Conservation (phyloP, 2,329 filamentous ascomycete species). For the Metarhizium brunneum region DNA sequence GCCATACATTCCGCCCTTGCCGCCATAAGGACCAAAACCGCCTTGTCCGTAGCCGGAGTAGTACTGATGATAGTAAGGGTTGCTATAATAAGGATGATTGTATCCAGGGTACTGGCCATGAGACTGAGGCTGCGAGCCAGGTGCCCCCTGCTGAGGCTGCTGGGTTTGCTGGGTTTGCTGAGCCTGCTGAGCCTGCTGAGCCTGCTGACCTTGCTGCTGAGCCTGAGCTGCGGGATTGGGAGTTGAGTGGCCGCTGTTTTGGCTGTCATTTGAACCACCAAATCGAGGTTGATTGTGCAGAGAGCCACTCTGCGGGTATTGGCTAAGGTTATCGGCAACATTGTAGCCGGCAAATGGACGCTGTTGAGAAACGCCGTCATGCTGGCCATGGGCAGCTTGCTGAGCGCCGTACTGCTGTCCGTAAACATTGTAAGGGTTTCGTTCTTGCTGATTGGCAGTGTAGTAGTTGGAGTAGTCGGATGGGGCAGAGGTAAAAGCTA, state of each 20-base stretch:
- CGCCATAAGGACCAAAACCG: constrained; percentile 42
- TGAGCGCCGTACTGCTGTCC: constrained; percentile 49
- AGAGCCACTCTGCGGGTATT: constrained; percentile 63
- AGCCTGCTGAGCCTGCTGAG: constrained; percentile 25
- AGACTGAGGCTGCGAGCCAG: constrained; percentile 34
- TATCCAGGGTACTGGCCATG: constrained; percentile 43
- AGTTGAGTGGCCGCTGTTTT: constrained; percentile 83
- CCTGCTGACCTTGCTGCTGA: constrained; percentile 34
- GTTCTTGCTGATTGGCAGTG: constrained; percentile 61
- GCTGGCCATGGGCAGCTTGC: constrained; percentile 53
- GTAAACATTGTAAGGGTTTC: constrained; percentile 76
- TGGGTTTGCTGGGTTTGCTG: constrained; percentile 34
- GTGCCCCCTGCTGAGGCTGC: constrained; percentile 25
- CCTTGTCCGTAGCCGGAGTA: constrained; percentile 46
- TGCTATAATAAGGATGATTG: constrained; percentile 51
- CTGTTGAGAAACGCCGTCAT: constrained; percentile 65
- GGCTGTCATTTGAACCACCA: constrained; percentile 53
- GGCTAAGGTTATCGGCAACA: constrained; percentile 52
- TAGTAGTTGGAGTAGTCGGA: constrained; percentile 82
- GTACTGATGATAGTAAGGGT: constrained; percentile 55
- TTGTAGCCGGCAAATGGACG: constrained; percentile 71
- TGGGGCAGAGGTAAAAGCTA: constrained; percentile 63
- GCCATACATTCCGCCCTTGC: constrained; percentile 45
- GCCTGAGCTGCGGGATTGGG: constrained; percentile 65
- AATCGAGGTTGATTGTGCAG: constrained; percentile 49